Conservation (phyloP, 306 rosid genomes). For the Citrullus mucosospermus region DNA sequence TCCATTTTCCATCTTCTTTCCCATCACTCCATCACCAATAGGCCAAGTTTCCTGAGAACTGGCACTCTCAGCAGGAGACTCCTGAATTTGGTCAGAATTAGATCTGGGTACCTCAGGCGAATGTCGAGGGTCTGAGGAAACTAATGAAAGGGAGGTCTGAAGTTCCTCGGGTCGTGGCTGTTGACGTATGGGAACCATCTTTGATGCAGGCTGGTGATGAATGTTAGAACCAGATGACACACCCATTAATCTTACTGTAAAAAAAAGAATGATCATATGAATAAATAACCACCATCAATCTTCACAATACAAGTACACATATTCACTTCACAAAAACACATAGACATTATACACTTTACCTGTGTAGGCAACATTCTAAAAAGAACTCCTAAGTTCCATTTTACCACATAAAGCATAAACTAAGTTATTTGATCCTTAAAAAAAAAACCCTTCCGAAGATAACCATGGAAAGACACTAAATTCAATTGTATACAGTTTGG, state of each 20-base stretch:
- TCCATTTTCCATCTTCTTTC: conserved; percentile 77
- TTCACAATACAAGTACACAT: background rate
- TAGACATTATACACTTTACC: background rate
- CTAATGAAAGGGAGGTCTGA: conserved; percentile 72
- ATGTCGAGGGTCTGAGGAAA: conserved; percentile 58
- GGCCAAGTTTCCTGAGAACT: conserved; percentile 95
- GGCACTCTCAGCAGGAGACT: conserved; percentile 93
- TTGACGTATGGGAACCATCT: conserved; percentile 82
- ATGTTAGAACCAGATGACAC: conserved; percentile 52
- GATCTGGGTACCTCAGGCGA: conserved; percentile 87
- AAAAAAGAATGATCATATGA: background rate
- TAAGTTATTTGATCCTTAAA: background rate
- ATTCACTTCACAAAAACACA: background rate
- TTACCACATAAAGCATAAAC: background rate
- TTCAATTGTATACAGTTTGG: background rate
- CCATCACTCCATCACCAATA: conserved; percentile 42
- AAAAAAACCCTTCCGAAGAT: background rate
- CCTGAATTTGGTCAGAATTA: conserved; percentile 58
- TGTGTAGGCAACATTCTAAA: background rate
- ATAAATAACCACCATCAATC: background rate
- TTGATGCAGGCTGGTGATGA: conserved; percentile 26
- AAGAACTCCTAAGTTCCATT: background rate
- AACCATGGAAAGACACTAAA: background rate
- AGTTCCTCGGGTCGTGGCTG: conserved; percentile 67
- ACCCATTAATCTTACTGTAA: conserved; percentile 25